A percentile compares a stretch with the other conserved stretches of the same genome.
phyloP scores from a whole-genome alignment of 306 rosid species.

The Lablab purpureus region DNA sequence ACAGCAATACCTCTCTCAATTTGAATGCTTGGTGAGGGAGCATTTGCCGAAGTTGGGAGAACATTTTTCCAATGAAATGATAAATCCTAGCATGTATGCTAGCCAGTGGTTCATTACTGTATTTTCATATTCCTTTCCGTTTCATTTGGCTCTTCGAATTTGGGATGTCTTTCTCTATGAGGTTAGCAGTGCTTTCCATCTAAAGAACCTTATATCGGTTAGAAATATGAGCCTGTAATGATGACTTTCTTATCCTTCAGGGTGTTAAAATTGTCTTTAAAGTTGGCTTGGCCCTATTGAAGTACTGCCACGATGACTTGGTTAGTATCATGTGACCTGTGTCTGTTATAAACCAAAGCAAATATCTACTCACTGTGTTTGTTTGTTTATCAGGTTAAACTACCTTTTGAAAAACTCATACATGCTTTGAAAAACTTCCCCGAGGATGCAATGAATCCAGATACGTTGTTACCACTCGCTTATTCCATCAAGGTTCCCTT shows the following conservation, averaged over 20 bases:
- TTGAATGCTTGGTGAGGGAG: constrained; percentile 80
- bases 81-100: constrained; percentile 99
- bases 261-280: constrained; percentile 93
- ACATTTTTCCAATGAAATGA: constrained; percentile 86
- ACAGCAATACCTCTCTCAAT: constrained; percentile 91
- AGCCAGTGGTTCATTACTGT: constrained; percentile 99
- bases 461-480: constrained; percentile 83
- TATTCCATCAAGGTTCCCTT: constrained; percentile 87
- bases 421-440: constrained; percentile 96
- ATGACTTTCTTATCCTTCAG: constrained; percentile 55
- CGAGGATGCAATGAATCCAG: constrained; percentile 90
- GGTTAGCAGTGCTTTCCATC: constrained; percentile 61
- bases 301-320: constrained; percentile 94
- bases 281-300: constrained; percentile 96
- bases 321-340: constrained; percentile 61
- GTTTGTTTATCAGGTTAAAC: constrained; percentile 64
- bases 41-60: constrained; percentile 87
- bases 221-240: constrained; percentile 22
- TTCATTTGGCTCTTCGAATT: constrained; percentile 96
- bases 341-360: constrained; percentile 27
- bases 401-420: constrained; percentile 97
- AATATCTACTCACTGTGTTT: constrained; percentile 36
- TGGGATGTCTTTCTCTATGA: constrained; percentile 97
- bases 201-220: constrained; percentile 36
- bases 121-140: constrained; percentile 96